These are phyloP conservation scores for Dioscorea cayenensis DNA, from an alignment of 116 monocot species.

Conservation along the genomic window DNA sequence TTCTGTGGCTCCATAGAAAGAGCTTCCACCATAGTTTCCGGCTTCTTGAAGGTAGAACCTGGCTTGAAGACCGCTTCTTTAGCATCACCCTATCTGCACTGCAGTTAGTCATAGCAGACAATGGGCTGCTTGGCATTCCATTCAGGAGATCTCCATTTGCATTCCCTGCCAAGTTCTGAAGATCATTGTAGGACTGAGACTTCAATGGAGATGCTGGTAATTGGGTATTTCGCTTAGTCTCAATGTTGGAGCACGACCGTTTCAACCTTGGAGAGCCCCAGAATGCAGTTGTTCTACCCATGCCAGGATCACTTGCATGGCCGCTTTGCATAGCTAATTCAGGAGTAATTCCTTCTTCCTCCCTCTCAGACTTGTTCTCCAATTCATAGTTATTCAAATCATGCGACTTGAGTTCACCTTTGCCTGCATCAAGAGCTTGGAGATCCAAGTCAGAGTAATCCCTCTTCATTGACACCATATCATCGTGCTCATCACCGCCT, in stretches of 20 bases:
- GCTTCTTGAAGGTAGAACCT: constrained; percentile 93
- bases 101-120: constrained; percentile 48
- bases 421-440: constrained; percentile 14
- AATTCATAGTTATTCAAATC: background rate
- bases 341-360: constrained; percentile 20
- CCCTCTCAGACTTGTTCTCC: constrained; percentile 19
- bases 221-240: constrained; percentile 29
- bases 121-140: constrained; percentile 32
- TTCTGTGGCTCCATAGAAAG: constrained; percentile 97
- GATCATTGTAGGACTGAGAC: constrained; percentile 51
- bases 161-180: constrained; percentile 24
- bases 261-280: constrained; percentile 46
- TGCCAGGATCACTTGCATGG: constrained; percentile 78
- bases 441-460: constrained; percentile 52
- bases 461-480: constrained; percentile 43
- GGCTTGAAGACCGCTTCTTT: constrained; percentile 84
- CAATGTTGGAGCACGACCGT: constrained; percentile 94
- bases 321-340: constrained; percentile 28
- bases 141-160: background rate
- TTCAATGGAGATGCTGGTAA: constrained; percentile 23
- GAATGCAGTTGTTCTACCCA: constrained; percentile 18
- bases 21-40: constrained; percentile 95
- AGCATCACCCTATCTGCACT: constrained; percentile 86
- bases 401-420: constrained; percentile 6
- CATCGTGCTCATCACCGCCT: constrained; percentile 74